phyloP scores from a whole-genome alignment of 352 stramenopile species.

The Globisporangium ultimum region DNA sequence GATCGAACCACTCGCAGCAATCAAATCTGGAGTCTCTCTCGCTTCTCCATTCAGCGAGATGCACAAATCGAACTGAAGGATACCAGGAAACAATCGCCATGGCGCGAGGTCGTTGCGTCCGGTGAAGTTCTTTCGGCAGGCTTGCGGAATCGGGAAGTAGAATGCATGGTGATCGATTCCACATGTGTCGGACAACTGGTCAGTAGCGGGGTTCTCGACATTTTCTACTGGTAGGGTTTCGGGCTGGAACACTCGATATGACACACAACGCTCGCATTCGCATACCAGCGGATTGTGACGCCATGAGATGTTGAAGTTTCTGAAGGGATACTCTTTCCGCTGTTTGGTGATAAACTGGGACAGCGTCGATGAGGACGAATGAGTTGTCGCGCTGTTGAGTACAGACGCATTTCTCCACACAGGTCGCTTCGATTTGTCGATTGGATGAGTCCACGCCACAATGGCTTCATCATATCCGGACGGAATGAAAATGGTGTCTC shows the following conservation, averaged over 20 bases:
- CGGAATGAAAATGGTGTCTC: constrained; percentile 59
- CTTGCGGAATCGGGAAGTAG: constrained; percentile 79
- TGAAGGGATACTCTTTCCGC: constrained; percentile 60
- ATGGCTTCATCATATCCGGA: constrained; percentile 63
- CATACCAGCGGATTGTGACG: constrained; percentile 47
- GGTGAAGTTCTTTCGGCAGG: constrained; percentile 72
- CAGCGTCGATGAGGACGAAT: constrained; percentile 19
- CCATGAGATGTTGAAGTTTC: constrained; percentile 83
- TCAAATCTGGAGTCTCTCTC: constrained; percentile 62
- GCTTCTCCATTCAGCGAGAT: constrained; percentile 65
- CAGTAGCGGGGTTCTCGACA: background rate
- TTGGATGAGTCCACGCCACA: constrained; percentile 69
- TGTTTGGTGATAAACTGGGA: constrained; percentile 36
- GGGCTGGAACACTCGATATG: constrained; percentile 18
- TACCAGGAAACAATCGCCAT: constrained; percentile 70
- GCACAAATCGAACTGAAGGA: constrained; percentile 75
- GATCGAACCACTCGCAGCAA: constrained; percentile 53
- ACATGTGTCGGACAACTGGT: constrained; percentile 14
- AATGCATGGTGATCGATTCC: constrained; percentile 81
- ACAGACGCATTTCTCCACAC: constrained; percentile 26
- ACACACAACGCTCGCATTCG: constrained; percentile 44
- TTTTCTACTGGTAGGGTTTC: constrained; percentile 5
- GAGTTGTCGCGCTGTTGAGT: constrained; percentile 5
- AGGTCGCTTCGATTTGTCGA: constrained; percentile 53
- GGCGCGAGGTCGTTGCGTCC: constrained; percentile 71